Conservation (phyloP, 2,329 filamentous ascomycete genomes). For the Thermoascus crustaceus region DNA sequence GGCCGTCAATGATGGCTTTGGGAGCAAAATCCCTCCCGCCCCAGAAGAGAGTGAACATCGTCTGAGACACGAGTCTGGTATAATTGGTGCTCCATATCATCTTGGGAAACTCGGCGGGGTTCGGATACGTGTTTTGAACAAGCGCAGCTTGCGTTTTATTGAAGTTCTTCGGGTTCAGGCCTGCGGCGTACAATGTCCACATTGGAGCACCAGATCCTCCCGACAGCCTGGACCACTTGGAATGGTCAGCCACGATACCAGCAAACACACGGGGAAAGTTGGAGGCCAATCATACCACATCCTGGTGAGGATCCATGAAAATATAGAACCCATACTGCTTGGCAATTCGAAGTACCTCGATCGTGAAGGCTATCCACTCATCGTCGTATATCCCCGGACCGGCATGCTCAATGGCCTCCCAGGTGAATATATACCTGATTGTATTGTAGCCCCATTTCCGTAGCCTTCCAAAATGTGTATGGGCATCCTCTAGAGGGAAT, state of each 20-base stretch:
- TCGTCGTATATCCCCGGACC: constrained; percentile 92
- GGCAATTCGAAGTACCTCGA: constrained; percentile 71
- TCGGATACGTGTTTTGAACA: constrained; percentile 86
- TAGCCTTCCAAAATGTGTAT: constrained; percentile 75
- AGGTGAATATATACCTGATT: constrained; percentile 93
- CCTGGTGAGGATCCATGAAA: constrained; percentile 98
- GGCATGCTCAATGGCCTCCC: constrained; percentile 94
- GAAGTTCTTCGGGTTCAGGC: constrained; percentile 79
- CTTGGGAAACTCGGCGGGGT: constrained; percentile 81
- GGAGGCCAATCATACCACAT: constrained; percentile 58
- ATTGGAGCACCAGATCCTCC: constrained; percentile 93
- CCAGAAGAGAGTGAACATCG: constrained; percentile 92
- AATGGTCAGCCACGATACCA: constrained; percentile 19
- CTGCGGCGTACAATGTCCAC: constrained; percentile 95
- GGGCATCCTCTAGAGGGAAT: constrained; percentile 74
- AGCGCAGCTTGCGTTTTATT: constrained; percentile 81
- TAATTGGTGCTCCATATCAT: constrained; percentile 99
- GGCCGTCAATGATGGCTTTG: constrained; percentile 86
- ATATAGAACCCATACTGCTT: constrained; percentile 90
- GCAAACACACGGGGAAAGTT: not conserved
- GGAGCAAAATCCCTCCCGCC: constrained; percentile 85
- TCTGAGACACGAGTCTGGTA: constrained; percentile 72
- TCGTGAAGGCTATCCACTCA: constrained; percentile 84
- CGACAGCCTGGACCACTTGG: constrained; percentile 82
- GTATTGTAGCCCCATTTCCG: constrained; percentile 92